Evolutionary conservation across 2,329 filamentous ascomycete genomes (phyloP), one percentile per base, ranked within the genome.

Genomic region (Nothomitra cinnamomea): DNA sequence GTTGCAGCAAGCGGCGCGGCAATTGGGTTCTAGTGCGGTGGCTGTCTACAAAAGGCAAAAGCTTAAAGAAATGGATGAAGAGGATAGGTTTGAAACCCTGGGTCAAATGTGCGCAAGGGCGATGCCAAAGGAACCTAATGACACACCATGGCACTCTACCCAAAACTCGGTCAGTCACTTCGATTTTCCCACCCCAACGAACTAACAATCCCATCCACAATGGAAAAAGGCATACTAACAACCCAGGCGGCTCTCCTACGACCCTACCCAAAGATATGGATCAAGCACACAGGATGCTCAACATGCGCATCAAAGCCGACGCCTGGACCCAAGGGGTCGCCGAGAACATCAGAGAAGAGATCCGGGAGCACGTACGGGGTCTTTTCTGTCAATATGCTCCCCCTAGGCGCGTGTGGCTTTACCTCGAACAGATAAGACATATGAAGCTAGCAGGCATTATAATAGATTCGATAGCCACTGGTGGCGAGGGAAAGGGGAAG

Each of bases 301-400:
- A 53, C 12, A 56, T 61, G 45, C 59, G 64, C 51, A 58, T 65
- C 53, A 63, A 66, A 53, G 60, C 65, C 32, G 64, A 66, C 47
- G 53, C 58, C 38, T 63, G 60, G 59, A 63, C 63, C 1, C 43
- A 55, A 7, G 64, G 65, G 2, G 35, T 63, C 4, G 61, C 63
- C 32, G 63, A 66, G 51, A 21, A 3, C 19, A 58, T 63, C 25
- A 59, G 65, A 28, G 52, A 57, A 19, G 56, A 60, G 8, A 63
- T 60, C 43, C 60, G 65, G 12, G 52, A 59, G 21, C 54, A 60
- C 8, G 57, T 65, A 12, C 52, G 53, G 28, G 57, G 60, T 15
- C 53, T 58, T 8, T 66, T 63, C 51, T 55, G 61, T 19, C 56
- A 54, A n/a, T 49, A 49, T 35, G 59, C 63, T 35, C 61, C 61